phyloP scores from a whole-genome alignment of 2,329 filamentous ascomycete species.

The Xylariaceae sp. region DNA sequence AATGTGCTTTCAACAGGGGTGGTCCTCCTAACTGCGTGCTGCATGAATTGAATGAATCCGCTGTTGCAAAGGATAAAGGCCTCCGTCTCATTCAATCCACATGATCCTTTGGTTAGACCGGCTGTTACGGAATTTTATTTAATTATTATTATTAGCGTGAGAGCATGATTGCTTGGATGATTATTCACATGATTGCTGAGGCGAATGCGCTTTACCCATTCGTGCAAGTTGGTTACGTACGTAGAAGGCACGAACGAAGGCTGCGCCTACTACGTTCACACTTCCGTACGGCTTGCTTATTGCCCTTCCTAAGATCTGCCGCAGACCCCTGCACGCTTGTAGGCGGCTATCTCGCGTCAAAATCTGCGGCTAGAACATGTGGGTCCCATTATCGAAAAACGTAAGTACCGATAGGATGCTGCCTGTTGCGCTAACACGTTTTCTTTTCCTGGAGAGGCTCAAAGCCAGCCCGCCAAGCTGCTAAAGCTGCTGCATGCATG shows the following conservation, averaged over 20 bases:
- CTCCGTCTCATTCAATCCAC: too few relatives aligned
- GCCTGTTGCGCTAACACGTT: constrained; percentile 4
- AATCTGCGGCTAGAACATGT: constrained; percentile 18
- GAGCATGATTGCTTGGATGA: too few relatives aligned
- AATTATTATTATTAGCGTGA: too few relatives aligned
- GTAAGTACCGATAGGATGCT: constrained; percentile 1
- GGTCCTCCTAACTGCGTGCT: not conserved
- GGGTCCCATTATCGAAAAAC: constrained; percentile 9
- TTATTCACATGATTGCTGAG: too few relatives aligned
- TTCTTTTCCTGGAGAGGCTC: constrained; percentile 23
- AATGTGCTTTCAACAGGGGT: not conserved
- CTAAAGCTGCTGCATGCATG: constrained; percentile 9
- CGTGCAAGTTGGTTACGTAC: too few relatives aligned
- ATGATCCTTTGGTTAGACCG: too few relatives aligned
- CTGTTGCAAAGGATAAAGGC: not conserved
- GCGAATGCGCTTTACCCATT: too few relatives aligned
- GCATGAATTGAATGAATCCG: not conserved
- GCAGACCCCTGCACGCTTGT: constrained; percentile 11
- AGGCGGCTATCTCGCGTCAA: constrained; percentile 25
- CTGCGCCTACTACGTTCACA: too few relatives aligned
- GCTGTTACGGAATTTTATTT: too few relatives aligned
- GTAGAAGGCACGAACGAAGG: too few relatives aligned
- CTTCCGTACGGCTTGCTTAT: not conserved
- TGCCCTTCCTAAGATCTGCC: constrained; percentile 9
- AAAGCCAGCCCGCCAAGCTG: constrained; percentile 16